Evolutionary conservation across 2,329 filamentous ascomycete species (phyloP).

Genomic region (Lomentospora prolificans): DNA sequence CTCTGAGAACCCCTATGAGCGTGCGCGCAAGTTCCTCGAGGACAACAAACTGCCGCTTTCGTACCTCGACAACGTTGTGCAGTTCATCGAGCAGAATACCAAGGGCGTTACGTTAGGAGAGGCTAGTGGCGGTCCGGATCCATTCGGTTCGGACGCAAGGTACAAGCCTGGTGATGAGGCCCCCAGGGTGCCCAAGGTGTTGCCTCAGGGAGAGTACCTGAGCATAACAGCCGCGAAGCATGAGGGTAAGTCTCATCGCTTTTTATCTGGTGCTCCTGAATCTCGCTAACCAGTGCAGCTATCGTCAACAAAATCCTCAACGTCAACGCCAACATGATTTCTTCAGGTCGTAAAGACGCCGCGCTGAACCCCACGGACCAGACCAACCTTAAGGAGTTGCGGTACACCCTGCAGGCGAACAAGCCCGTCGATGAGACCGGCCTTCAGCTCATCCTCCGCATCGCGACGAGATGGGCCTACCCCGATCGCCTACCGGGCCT

Average conservation of each 20-base stretch:
- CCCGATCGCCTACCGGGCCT: slow-evolving; percentile 72
- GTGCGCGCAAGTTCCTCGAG: slow-evolving; percentile 80
- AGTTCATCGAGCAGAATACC: slow-evolving; percentile 86
- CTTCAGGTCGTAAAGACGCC: slow-evolving; percentile 60
- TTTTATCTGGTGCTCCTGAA: background rate
- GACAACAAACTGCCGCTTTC: slow-evolving; percentile 79
- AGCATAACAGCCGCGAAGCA: slow-evolving; percentile 66
- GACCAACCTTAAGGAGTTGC: slow-evolving; percentile 48
- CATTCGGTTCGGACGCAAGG: slow-evolving; percentile 67
- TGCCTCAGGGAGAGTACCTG: slow-evolving; percentile 74
- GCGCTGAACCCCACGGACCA: slow-evolving; percentile 67
- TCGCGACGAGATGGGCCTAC: slow-evolving; percentile 72
- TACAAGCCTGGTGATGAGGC: slow-evolving; percentile 62
- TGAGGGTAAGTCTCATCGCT: slow-evolving; percentile 26
- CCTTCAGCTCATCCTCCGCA: slow-evolving; percentile 57
- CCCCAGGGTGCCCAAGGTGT: slow-evolving; percentile 41
- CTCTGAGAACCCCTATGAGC: slow-evolving; percentile 85
- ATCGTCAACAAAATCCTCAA: slow-evolving; percentile 69
- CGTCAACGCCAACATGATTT: slow-evolving; percentile 63
- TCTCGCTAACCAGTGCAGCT: slow-evolving; percentile 30
- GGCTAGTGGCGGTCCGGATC: slow-evolving; percentile 48
- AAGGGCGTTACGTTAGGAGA: slow-evolving; percentile 76
- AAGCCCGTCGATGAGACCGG: slow-evolving; percentile 39
- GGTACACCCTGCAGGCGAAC: slow-evolving; percentile 51
- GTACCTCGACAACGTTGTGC: slow-evolving; percentile 84